Evolutionary conservation across 169 alveolate genomes (phyloP), one percentile per base, ranked within the genome.

Genomic region (Eimeria sp.): DNA sequence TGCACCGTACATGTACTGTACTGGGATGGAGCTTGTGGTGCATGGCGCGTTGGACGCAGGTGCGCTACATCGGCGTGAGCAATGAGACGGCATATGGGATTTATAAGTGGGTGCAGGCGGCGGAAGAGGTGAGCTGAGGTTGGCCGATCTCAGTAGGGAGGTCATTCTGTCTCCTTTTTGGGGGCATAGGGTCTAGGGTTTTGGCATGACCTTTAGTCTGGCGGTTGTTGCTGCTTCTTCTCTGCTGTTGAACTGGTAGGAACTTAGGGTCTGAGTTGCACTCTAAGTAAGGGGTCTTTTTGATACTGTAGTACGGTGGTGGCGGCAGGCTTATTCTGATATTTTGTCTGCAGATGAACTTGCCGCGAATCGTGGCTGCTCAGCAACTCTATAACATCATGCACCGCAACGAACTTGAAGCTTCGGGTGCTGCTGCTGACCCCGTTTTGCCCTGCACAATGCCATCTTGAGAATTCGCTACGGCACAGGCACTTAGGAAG

Each of bases 31-130:
- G n/a, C 49, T 72, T 13, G 25, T 4, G 20, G 94, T 18, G n/a
- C 30, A 40, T 40, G 34, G 86, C 49, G 83, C 49, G 27, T 20
- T 88, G 45, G 30, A 5, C n/a, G 27, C 92, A 98, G 88, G 98
- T 97, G 88, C 70, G 97, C 51, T 95, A 97, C 67, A 96, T 98
- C 10, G 99, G 98, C 57, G 97, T 98, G 27, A 97, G 98, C 22
- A 97, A 98, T 88, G 99, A 98, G 97, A 97, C 98, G 13, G 96
- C 97, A 14, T 98, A 98, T 98, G 99, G 99, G 5, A 76, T 98
- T 61, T 97, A 45, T 87, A 96, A 97, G 47, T 97, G 97, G 97
- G 92, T 94, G 82, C 73, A 87, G 78, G 75, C 95, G 63, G 94
- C 98, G 11, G 96, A 96, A 78, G 88, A 97, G 93, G 97, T 97